Percentiles rank a stretch among this genome's conserved stretches.
These are phyloP conservation scores for Diaporthe sp. DNA, from an alignment of 2,329 filamentous ascomycete genomes.

Conservation along the genomic window DNA sequence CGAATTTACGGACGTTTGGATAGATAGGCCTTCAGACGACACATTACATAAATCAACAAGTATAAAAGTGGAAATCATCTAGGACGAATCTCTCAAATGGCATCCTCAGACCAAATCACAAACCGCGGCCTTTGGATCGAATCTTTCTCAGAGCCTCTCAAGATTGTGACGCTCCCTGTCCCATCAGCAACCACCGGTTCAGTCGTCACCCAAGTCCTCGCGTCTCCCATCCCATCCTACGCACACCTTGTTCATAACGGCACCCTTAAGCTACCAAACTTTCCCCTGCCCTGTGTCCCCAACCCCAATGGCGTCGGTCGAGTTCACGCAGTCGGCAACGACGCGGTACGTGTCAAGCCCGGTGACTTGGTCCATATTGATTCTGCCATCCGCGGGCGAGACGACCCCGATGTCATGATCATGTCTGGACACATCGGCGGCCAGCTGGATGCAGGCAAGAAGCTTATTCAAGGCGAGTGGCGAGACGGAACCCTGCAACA, in stretches of 20 bases:
- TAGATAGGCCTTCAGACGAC: not conserved
- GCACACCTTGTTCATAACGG: not conserved
- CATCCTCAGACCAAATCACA: not conserved
- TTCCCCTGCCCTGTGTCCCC: not conserved
- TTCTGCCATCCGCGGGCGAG: not conserved
- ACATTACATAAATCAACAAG: not conserved
- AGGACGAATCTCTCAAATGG: not conserved
- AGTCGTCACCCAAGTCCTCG: not conserved
- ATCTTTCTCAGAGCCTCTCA: not conserved
- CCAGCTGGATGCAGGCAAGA: not conserved
- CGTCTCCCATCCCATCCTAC: not conserved
- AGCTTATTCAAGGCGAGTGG: constrained; percentile 27
- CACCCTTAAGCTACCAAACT: not conserved
- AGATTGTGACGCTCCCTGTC: not conserved
- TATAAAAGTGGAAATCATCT: not conserved
- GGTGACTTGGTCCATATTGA: not conserved
- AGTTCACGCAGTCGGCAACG: not conserved
- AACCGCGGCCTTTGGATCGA: constrained; percentile 11
- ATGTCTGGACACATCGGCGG: constrained; percentile 1
- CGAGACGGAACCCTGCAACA: constrained; percentile 17
- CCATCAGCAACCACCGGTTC: constrained; percentile 2
- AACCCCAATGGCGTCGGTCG: not conserved
- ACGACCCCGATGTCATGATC: not conserved
- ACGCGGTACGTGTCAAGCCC: not conserved
- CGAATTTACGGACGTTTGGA: not conserved